phyloP scores from a whole-genome alignment of 768 basidiomycete genomes.

The Auricularia cornea region DNA sequence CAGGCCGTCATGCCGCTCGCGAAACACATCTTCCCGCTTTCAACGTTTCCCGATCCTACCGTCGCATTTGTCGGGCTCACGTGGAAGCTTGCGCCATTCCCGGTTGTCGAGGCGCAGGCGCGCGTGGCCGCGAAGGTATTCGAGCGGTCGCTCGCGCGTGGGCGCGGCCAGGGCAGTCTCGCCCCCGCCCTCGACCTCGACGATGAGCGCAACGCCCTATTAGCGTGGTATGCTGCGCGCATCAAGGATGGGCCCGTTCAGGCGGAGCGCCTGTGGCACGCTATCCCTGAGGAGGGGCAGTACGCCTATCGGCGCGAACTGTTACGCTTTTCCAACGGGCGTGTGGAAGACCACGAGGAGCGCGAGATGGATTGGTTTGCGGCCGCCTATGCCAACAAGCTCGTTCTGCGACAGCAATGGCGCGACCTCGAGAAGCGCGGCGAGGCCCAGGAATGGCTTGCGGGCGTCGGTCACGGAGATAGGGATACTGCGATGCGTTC shows the following conservation, averaged over 20 bases:
- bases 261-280: constrained; percentile 36
- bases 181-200: constrained; percentile 32
- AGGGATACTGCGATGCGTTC: neutral
- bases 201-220: constrained; percentile 40
- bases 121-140: constrained; percentile 52
- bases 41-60: constrained; percentile 34
- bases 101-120: constrained; percentile 71
- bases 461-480: constrained; percentile 49
- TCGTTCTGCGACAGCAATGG: constrained; percentile 48
- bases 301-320: constrained; percentile 62
- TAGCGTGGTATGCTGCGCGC: constrained; percentile 37
- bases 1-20: constrained; percentile 64
- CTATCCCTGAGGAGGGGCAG: constrained; percentile 43
- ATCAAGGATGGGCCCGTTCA: neutral
- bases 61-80: constrained; percentile 62
- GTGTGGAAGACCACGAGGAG: constrained; percentile 19
- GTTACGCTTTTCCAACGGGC: constrained; percentile 35
- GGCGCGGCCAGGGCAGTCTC: neutral
- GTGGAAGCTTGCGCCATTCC: constrained; percentile 58
- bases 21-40: constrained; percentile 60
- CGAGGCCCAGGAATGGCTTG: constrained; percentile 51
- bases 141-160: constrained; percentile 11
- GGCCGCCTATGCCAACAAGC: constrained; percentile 43
- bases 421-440: constrained; percentile 44
- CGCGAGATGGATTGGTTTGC: constrained; percentile 46